These are phyloP conservation scores for Kodamaea derodonti DNA, from an alignment of 1,139 yeast genomes.

Conservation along the genomic window DNA sequence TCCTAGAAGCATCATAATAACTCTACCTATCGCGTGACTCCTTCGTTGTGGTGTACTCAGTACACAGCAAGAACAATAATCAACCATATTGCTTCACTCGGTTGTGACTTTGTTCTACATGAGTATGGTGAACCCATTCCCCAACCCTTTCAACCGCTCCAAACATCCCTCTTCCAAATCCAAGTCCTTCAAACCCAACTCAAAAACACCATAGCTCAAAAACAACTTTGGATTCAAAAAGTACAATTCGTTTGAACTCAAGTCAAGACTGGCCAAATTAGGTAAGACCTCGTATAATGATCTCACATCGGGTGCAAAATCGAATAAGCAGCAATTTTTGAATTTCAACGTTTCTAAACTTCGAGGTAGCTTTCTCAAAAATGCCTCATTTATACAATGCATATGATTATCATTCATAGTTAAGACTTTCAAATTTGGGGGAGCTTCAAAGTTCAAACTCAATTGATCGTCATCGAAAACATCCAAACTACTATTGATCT, in stretches of 20 bases:
- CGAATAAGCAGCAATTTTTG: constrained; percentile 1
- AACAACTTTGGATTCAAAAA: constrained; percentile 2
- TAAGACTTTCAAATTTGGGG: constrained; percentile 22
- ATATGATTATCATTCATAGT: constrained; percentile 27
- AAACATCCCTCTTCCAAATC: neutral
- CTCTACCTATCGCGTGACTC: too few species aligned
- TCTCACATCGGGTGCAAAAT: constrained; percentile 3
- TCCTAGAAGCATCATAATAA: too few species aligned
- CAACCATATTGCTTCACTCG: too few species aligned
- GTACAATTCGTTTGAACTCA: constrained; percentile 3
- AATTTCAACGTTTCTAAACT: constrained; percentile 21
- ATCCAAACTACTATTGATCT: constrained; percentile 25
- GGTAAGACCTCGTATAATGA: constrained; percentile 3
- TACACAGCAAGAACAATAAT: too few species aligned
- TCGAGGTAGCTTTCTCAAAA: constrained; percentile 27
- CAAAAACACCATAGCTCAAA: constrained; percentile 1
- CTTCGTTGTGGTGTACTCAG: too few species aligned
- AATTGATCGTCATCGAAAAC: constrained; percentile 24
- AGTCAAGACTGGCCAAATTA: constrained; percentile 1
- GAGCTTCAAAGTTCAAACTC: constrained; percentile 25
- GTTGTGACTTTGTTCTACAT: too few species aligned
- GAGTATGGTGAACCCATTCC: neutral
- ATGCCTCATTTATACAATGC: constrained; percentile 16
- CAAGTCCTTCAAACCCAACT: neutral
- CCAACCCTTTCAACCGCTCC: neutral